A percentile compares a stretch with the other conserved stretches of the same genome.
These are phyloP conservation scores for Aurantiochytrium sp. DNA, from an alignment of 108 stramenopile genomes.

Conservation along the genomic window DNA sequence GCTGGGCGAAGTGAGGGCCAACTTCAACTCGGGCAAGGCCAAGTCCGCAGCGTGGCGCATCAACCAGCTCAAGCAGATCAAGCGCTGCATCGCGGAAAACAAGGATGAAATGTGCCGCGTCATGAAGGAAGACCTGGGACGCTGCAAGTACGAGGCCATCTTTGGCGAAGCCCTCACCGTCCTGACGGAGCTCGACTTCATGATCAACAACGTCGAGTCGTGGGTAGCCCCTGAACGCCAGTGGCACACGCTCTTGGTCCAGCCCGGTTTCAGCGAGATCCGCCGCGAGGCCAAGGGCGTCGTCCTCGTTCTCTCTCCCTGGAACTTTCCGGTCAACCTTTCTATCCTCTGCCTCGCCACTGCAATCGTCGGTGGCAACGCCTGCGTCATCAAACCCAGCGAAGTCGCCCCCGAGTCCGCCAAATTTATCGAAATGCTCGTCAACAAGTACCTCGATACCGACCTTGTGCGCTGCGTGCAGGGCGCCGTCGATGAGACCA, in stretches of 20 bases:
- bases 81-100: background rate
- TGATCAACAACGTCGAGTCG: conserved; percentile 7
- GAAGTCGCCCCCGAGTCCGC: conserved; percentile 50
- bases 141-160: conserved; percentile 21
- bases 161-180: background rate
- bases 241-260: background rate
- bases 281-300: conserved; percentile 25
- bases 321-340: conserved; percentile 70
- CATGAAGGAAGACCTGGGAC: conserved; percentile 14
- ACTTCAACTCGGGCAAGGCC: conserved; percentile 3
- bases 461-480: conserved; percentile 52
- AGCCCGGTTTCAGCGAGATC: conserved; percentile 16
- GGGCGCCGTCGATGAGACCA: conserved; percentile 60
- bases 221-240: conserved; percentile 32
- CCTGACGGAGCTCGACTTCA: background rate
- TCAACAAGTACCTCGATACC: conserved; percentile 59
- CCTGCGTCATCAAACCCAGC: conserved; percentile 65
- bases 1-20: background rate
- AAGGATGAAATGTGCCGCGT: background rate
- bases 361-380: conserved; percentile 74
- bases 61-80: conserved; percentile 4
- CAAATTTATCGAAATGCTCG: conserved; percentile 35
- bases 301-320: conserved; percentile 46
- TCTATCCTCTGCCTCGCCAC: conserved; percentile 52
- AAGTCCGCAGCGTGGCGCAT: background rate